These are phyloP conservation scores for Hyaloraphidium curvatum DNA, from an alignment of 192 early-diverging fungal genomes.

Conservation along the genomic window DNA sequence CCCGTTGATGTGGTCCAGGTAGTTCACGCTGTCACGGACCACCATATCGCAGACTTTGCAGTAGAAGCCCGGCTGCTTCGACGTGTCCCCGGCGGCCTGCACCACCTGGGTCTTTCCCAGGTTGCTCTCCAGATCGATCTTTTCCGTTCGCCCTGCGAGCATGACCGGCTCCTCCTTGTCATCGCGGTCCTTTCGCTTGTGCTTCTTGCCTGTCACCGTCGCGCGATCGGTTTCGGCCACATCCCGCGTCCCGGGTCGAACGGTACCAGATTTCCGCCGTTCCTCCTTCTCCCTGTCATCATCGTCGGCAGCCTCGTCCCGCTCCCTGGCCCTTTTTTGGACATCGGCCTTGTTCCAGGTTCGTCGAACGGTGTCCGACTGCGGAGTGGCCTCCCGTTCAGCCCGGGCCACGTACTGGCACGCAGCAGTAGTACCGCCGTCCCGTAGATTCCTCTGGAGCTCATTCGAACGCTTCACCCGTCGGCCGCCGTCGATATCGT, in stretches of 20 bases:
- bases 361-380: no score
- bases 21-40: constrained; percentile 76
- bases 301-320: constrained; percentile 23
- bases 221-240: background rate
- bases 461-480: no score
- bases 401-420: no score
- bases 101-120: constrained; percentile 73
- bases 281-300: constrained; percentile 24
- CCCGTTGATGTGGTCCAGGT: constrained; percentile 83
- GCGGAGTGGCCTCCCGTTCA: no score
- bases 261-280: constrained; percentile 17
- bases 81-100: constrained; percentile 16
- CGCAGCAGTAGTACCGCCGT: no score
- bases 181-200: constrained; percentile 3
- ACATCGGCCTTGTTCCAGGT: constrained; percentile 58
- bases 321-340: constrained; percentile 38
- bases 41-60: constrained; percentile 75
- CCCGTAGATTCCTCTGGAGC: no score
- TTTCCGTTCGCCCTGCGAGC: constrained; percentile 32
- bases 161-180: constrained; percentile 15
- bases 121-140: constrained; percentile 47
- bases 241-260: background rate
- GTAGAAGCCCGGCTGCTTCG: constrained; percentile 69
- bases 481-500: no score
- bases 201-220: background rate